Conservation (phyloP, 805 yeast species). For the Kuraishia borneana region DNA sequence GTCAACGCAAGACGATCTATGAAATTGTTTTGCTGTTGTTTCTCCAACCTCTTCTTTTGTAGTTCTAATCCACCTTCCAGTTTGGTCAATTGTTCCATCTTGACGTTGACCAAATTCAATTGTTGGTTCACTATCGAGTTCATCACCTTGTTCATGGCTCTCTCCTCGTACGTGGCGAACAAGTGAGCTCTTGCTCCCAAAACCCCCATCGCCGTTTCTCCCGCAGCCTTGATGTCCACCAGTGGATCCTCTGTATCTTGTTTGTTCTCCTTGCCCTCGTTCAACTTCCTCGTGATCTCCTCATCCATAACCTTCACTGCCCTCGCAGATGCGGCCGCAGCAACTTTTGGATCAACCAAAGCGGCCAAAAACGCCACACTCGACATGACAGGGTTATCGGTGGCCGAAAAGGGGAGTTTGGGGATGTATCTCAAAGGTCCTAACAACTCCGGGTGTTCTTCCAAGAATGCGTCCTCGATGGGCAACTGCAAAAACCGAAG, state of each 20-base stretch:
- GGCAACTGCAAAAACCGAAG: conserved; percentile 71
- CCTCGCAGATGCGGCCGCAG: conserved; percentile 64
- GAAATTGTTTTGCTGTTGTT: conserved; percentile 56
- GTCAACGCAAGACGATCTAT: conserved; percentile 58
- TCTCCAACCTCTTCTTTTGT: conserved; percentile 47
- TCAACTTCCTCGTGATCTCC: conserved; percentile 25
- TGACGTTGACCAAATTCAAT: conserved; percentile 52
- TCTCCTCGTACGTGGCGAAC: conserved; percentile 71
- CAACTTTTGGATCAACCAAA: conserved; percentile 77
- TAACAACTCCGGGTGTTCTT: conserved; percentile 31
- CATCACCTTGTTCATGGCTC: conserved; percentile 56
- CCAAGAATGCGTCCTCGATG: conserved; percentile 64
- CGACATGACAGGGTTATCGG: conserved; percentile 89
- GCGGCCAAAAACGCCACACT: conserved; percentile 84
- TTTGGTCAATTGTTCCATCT: conserved; percentile 44
- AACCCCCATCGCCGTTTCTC: conserved; percentile 61
- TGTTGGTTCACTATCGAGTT: conserved; percentile 50
- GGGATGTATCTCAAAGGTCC: conserved; percentile 78
- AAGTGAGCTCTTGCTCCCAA: conserved; percentile 72
- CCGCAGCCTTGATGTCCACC: conserved; percentile 41
- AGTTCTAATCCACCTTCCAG: conserved; percentile 57
- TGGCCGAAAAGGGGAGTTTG: conserved; percentile 71
- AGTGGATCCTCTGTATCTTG: conserved; percentile 10
- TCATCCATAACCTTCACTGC: conserved; percentile 44
- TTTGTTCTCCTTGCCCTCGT: conserved; percentile 15